These are phyloP conservation scores for Ophiobolus disseminans DNA, from an alignment of 2,329 filamentous ascomycete species.

Conservation along the genomic window DNA sequence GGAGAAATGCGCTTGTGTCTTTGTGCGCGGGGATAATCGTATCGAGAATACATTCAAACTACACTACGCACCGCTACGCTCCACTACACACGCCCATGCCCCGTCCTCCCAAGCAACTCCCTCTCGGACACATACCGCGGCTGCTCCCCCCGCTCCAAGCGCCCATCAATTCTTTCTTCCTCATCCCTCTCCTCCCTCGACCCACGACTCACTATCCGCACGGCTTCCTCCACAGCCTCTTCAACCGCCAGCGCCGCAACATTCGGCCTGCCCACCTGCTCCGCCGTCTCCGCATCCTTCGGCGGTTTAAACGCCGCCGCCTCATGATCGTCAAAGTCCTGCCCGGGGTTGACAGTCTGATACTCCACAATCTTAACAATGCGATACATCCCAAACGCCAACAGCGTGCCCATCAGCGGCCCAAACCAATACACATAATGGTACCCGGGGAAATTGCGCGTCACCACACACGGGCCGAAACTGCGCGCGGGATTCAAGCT, in stretches of 20 bases:
- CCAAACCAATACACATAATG: slow-evolving; percentile 56
- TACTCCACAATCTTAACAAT: slow-evolving; percentile 52
- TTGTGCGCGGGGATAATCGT: slow-evolving; percentile 21
- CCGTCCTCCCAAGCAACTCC: not conserved
- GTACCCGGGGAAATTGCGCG: slow-evolving; percentile 45
- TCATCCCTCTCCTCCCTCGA: not conserved
- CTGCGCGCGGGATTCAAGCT: slow-evolving; percentile 51
- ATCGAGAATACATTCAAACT: too few species aligned
- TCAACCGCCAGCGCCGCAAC: slow-evolving; percentile 36
- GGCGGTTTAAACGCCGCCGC: slow-evolving; percentile 41
- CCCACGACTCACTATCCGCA: slow-evolving; percentile 18
- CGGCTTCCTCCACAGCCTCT: slow-evolving; percentile 32
- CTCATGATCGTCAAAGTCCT: slow-evolving; percentile 50
- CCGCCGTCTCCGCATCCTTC: slow-evolving; percentile 27
- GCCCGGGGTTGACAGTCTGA: slow-evolving; percentile 51
- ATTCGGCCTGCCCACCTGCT: slow-evolving; percentile 41
- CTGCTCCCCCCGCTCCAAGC: not conserved
- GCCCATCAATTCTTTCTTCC: not conserved
- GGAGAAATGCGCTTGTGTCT: slow-evolving; percentile 44
- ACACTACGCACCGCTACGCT: not conserved
- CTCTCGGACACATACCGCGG: not conserved
- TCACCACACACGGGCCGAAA: slow-evolving; percentile 52
- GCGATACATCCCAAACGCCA: slow-evolving; percentile 49
- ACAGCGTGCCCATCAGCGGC: slow-evolving; percentile 44
- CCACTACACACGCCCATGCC: not conserved